Evolutionary conservation across 2,329 filamentous ascomycete genomes (phyloP).

Genomic region (Diplodia sapinea): DNA sequence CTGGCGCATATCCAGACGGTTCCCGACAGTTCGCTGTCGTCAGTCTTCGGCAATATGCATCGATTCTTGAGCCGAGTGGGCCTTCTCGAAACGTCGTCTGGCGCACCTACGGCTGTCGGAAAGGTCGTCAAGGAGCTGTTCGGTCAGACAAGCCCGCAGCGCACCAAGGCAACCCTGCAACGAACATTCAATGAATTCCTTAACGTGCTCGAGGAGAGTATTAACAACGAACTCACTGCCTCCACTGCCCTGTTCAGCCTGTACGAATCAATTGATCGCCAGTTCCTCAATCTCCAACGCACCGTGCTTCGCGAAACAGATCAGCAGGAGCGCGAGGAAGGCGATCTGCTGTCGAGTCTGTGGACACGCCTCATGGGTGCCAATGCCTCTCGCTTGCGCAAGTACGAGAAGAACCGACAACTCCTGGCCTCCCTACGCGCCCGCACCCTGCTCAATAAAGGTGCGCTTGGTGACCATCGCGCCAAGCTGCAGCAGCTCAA

Average conservation of each 20-base stretch:
- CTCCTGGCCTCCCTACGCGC: constrained; percentile 79
- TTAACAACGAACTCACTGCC: constrained; percentile 81
- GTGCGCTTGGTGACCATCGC: constrained; percentile 84
- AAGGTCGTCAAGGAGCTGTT: constrained; percentile 73
- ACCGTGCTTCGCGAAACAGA: constrained; percentile 83
- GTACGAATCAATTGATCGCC: constrained; percentile 89
- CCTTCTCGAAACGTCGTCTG: constrained; percentile 44
- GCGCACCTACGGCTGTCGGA: constrained; percentile 71
- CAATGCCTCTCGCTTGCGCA: constrained; percentile 75
- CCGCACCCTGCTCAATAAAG: constrained; percentile 86
- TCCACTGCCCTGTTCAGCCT: constrained; percentile 80
- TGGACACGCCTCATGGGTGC: constrained; percentile 86
- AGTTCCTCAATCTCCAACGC: constrained; percentile 86
- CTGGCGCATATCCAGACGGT: constrained; percentile 70
- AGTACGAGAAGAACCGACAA: constrained; percentile 88
- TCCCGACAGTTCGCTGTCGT: constrained; percentile 67
- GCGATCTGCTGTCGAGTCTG: constrained; percentile 79
- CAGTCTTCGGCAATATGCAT: constrained; percentile 85
- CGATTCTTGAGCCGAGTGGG: constrained; percentile 70
- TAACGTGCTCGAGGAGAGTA: constrained; percentile 84
- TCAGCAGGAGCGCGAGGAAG: constrained; percentile 78
- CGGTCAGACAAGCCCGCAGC: constrained; percentile 79
- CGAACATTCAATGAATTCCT: constrained; percentile 89
- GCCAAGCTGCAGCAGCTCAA: constrained; percentile 82
- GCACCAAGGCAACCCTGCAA: constrained; percentile 78